A percentile compares a stretch with the other conserved stretches of the same genome.
Evolutionary conservation across 495 filamentous ascomycete species (phyloP).

Genomic region (Daldinia caldariorum): DNA sequence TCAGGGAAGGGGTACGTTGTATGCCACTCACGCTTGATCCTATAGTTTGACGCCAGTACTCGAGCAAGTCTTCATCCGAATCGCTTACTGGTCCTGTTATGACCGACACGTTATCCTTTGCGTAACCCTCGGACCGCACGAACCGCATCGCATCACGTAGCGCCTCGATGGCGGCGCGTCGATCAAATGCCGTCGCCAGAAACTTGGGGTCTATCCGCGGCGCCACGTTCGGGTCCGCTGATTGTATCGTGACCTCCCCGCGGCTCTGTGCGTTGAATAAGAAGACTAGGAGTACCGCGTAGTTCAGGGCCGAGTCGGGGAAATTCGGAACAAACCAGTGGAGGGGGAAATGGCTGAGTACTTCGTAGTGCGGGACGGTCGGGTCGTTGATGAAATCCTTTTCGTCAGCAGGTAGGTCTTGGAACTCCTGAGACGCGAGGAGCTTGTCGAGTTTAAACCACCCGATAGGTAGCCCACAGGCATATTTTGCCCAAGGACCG

Average conservation of each 20-base stretch:
- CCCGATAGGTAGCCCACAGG: constrained; percentile 57
- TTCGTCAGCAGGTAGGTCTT: constrained; percentile 17
- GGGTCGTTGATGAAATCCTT: constrained; percentile 60
- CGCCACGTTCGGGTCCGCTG: constrained; percentile 63
- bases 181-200: constrained; percentile 66
- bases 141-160: constrained; percentile 59
- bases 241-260: constrained; percentile 65
- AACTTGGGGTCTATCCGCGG: constrained; percentile 67
- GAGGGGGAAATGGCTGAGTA: constrained; percentile 53
- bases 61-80: constrained; percentile 66
- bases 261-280: constrained; percentile 50
- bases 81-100: constrained; percentile 58
- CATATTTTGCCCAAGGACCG: constrained; percentile 56
- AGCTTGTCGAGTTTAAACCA: constrained; percentile 64
- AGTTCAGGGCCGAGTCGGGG: constrained; percentile 50
- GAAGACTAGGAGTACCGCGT: constrained; percentile 48
- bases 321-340: constrained; percentile 53
- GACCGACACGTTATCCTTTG: constrained; percentile 56
- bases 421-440: constrained; percentile 35
- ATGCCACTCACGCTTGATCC: constrained; percentile 31
- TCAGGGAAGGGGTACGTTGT: not conserved
- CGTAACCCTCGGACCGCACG: constrained; percentile 55
- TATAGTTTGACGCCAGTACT: constrained; percentile 55
- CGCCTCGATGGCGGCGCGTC: constrained; percentile 63
- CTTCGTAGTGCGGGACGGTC: constrained; percentile 58